Evolutionary conservation across 495 filamentous ascomycete species (phyloP), one percentile per base, ranked within the genome.

Genomic region (Talaromyces thailandensis): DNA sequence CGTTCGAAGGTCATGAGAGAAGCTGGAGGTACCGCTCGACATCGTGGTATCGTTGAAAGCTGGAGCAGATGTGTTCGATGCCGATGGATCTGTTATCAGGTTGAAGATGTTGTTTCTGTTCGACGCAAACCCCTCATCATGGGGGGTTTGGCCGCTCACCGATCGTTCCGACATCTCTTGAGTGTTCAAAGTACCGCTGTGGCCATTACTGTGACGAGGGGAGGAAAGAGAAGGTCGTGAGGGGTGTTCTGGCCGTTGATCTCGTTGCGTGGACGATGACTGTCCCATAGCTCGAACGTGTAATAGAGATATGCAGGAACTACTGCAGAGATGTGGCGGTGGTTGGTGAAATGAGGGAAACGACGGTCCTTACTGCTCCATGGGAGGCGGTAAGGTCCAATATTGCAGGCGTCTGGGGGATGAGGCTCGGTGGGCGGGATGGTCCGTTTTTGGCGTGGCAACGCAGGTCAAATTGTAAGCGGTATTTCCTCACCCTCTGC

Each of bases 241-340:
- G 48, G 65, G 65, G 51, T 58, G 66, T 61, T 61, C 70, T 56
- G 73, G 69, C 52, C 72, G 71, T 55, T 67, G 67, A 62, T 75
- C 68, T 72, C 75, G 70, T 65, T 74, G 73, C 53, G 76, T 76
- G 55, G 78, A 79, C 29, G 75, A 76, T 65, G 74, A 72, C 66
- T 79, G 77, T 76, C 77, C 77, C 77, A 80, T 80, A 79, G 73
- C 78, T 79, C 18, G 16, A 62, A 61, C 16, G 9, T 16, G 26
- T 45, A n/a, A 24, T 18, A 51, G 59, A 40, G 21, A 28, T 51
- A 52, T 48, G 23, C 40, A 52, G 43, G 24, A 7, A 52, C 12
- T 51, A 31, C 28, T 23, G 59, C 59, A 61, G 59, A 61, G 16
- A 35, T 14, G 59, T 61, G 59, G 59, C 45, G 59, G 16, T 35